These are phyloP conservation scores for Sphaerosporella brunnea DNA, from an alignment of 495 filamentous ascomycete genomes.

Conservation along the genomic window DNA sequence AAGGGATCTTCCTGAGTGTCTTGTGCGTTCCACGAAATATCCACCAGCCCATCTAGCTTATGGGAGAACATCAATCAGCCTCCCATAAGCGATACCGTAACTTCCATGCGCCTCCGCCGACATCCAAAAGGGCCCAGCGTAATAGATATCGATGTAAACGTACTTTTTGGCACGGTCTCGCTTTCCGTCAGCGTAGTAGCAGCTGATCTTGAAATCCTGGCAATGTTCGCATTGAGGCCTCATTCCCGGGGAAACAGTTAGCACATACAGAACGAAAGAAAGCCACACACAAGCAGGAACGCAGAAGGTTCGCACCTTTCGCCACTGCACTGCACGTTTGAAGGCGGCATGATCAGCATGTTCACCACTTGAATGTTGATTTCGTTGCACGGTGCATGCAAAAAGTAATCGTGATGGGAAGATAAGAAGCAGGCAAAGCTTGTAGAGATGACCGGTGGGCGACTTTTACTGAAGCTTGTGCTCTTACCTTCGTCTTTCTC, in stretches of 20 bases:
- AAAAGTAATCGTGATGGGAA: background rate
- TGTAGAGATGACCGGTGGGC: background rate
- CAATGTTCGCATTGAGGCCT: slow-evolving; percentile 38
- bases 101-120: background rate
- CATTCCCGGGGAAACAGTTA: slow-evolving; percentile 6
- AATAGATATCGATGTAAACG: background rate
- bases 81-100: background rate
- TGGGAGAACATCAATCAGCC: background rate
- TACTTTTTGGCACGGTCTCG: slow-evolving; percentile 40
- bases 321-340: slow-evolving; percentile 32
- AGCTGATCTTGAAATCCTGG: slow-evolving; percentile 33
- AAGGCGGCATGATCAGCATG: slow-evolving; percentile 3
- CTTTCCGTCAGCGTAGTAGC: slow-evolving; percentile 41
- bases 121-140: slow-evolving; percentile 4
- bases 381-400: background rate
- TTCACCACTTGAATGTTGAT: background rate
- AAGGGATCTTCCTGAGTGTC: too few species aligned
- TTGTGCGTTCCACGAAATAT: background rate
- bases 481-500: slow-evolving; percentile 35
- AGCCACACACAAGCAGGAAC: background rate
- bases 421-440: background rate
- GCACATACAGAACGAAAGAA: background rate
- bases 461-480: background rate
- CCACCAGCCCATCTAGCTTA: background rate
- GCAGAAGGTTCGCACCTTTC: slow-evolving; percentile 27